Conservation (phyloP, 805 yeast genomes). For the Pichia heedii region DNA sequence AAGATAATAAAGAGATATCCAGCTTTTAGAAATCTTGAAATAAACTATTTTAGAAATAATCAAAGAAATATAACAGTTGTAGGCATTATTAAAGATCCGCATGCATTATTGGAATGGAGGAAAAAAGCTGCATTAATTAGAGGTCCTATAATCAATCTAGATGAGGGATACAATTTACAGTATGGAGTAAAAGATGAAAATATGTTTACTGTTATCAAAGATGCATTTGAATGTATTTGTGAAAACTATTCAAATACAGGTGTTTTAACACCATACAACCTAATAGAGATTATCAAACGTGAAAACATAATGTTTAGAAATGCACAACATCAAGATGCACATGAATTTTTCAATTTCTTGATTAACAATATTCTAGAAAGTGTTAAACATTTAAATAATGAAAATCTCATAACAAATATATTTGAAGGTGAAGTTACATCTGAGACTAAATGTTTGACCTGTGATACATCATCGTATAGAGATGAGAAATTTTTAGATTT, state of each 20-base stretch:
- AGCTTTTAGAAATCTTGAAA: slow-evolving; percentile 25
- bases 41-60: slow-evolving; percentile 32
- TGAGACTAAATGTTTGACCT: slow-evolving; percentile 81
- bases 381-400: slow-evolving; percentile 26
- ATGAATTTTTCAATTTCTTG: slow-evolving; percentile 84
- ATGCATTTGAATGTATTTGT: slow-evolving; percentile 73
- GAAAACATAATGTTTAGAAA: slow-evolving; percentile 82
- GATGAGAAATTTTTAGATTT: slow-evolving; percentile 84
- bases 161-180: slow-evolving; percentile 47
- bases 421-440: slow-evolving; percentile 83
- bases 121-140: slow-evolving; percentile 67
- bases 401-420: slow-evolving; percentile 35
- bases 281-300: slow-evolving; percentile 66
- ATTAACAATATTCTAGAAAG: slow-evolving; percentile 61
- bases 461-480: slow-evolving; percentile 73
- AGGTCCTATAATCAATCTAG: slow-evolving; percentile 82
- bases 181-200: slow-evolving; percentile 39
- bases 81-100: slow-evolving; percentile 32
- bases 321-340: slow-evolving; percentile 97
- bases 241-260: slow-evolving; percentile 67
- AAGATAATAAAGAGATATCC: slow-evolving; percentile 22
- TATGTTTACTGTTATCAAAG: slow-evolving; percentile 64
- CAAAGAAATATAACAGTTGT: slow-evolving; percentile 40
- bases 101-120: slow-evolving; percentile 55
- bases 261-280: slow-evolving; percentile 71